phyloP scores from a whole-genome alignment of 2,329 filamentous ascomycete genomes.

The Byssothecium circinans region DNA sequence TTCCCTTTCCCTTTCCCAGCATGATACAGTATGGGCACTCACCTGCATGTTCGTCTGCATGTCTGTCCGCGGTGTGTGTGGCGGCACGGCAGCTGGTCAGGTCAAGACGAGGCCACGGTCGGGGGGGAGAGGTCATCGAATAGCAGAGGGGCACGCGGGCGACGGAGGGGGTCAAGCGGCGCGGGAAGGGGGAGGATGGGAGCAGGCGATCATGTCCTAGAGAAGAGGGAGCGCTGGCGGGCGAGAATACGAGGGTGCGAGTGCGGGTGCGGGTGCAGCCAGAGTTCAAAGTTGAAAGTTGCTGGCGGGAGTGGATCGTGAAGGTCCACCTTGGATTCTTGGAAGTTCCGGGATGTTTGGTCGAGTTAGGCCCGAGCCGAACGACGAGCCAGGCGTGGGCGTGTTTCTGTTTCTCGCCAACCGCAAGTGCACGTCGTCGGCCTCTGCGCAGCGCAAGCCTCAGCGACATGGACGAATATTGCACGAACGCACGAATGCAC shows the following conservation, averaged over 20 bases:
- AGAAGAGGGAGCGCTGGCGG: slow-evolving; percentile 1
- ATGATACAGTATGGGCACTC: slow-evolving; percentile 4
- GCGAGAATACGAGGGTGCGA: background rate
- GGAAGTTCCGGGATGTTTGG: no score
- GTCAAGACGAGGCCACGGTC: slow-evolving; percentile 5
- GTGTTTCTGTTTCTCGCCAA: background rate
- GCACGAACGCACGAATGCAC: no score
- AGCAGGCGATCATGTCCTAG: slow-evolving; percentile 11
- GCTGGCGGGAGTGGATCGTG: background rate
- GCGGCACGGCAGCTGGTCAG: slow-evolving; percentile 5
- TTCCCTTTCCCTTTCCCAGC: background rate
- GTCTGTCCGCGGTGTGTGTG: slow-evolving; percentile 4
- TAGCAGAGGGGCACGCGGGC: slow-evolving; percentile 8
- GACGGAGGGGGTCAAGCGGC: slow-evolving; percentile 8
- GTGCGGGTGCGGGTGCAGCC: background rate
- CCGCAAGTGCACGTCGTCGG: background rate
- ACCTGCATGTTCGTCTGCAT: slow-evolving; percentile 16
- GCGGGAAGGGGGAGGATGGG: slow-evolving; percentile 13
- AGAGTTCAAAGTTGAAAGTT: background rate
- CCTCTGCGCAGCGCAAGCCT: background rate
- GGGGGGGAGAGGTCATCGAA: slow-evolving; percentile 13
- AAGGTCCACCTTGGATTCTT: no score
- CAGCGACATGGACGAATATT: background rate
- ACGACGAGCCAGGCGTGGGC: no score
- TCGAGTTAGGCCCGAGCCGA: background rate